These are phyloP conservation scores for Ustilago cynodontis DNA, from an alignment of 1,284 basidiomycete genomes.

Conservation along the genomic window DNA sequence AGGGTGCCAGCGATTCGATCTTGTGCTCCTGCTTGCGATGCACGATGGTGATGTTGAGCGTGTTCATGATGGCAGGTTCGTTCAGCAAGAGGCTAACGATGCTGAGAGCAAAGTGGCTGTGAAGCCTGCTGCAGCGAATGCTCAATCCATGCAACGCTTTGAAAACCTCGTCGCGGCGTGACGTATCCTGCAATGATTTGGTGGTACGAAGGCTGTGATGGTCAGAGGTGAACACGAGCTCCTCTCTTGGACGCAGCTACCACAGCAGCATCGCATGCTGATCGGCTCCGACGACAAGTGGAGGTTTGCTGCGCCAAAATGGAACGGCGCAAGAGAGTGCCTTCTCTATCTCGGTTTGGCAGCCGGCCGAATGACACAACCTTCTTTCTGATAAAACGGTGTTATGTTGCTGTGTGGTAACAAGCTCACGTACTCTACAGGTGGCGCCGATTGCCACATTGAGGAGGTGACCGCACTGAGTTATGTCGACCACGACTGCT, in stretches of 20 bases:
- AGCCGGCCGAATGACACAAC: constrained; percentile 2
- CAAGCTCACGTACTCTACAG: too few species aligned
- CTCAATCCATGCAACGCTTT: not conserved
- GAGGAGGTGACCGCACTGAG: too few species aligned
- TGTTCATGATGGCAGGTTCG: constrained; percentile 12
- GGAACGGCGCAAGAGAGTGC: too few species aligned
- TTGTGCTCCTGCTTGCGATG: constrained; percentile 38
- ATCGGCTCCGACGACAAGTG: not conserved
- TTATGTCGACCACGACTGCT: too few species aligned
- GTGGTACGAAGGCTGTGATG: not conserved
- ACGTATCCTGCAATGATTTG: not conserved
- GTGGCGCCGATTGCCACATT: too few species aligned
- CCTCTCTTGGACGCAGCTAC: too few species aligned
- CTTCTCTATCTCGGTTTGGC: not conserved
- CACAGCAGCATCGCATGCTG: too few species aligned
- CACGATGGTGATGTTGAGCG: constrained; percentile 21
- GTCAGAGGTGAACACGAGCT: not conserved
- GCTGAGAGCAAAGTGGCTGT: not conserved
- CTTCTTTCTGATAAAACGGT: too few species aligned
- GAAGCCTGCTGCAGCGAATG: not conserved
- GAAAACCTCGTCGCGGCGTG: not conserved
- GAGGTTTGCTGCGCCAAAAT: constrained; percentile 8
- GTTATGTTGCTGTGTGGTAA: too few species aligned
- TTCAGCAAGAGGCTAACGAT: not conserved
- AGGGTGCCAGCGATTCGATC: constrained; percentile 4